Evolutionary conservation across 495 filamentous ascomycete species (phyloP), one percentile per base, ranked within the genome.

Genomic region (Lasiosphaeria ovina): DNA sequence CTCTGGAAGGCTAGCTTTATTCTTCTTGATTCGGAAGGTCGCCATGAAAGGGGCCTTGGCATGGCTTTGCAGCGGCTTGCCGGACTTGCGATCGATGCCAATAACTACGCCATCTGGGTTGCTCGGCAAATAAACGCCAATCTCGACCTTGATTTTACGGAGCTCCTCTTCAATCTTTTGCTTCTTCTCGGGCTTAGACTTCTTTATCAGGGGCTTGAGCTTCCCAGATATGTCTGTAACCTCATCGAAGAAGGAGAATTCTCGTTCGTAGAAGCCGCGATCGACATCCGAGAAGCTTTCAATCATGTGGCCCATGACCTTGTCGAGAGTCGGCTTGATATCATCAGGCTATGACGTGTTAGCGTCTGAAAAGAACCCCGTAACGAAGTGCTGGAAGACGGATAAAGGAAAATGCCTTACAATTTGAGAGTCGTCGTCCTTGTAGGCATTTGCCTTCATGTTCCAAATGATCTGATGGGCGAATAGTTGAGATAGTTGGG

Each of bases 401-500:
- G 4, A 9, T 10, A 14, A 14, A 12, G 34, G n/a, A 24, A 24
- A 8, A 11, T 31, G 14, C 75, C 89, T 85, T 81, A 94, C 90
- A 65, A 95, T 84, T 65, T 87, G 83, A 54, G 88, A 90, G 61
- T 98, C 92, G 63, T 99, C 93, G 66, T 99, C 95, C 72, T 97
- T 98, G 77, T 91, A 99, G 3, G 92, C 87, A 71, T 99, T 99
- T 24, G 95, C 95, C 69, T 96, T 97, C 88, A 99, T 99, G 70
- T 98, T 99, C 95, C 95, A 99, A 62, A 99, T 98, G 61, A 99
- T 97, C 61, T 99, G 95, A 73, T 99, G 95, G 6, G 95, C 92
- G 71, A 99, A 99, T 1, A 97, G 77, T 70, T 97, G 95, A 32
- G 93, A 97, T 67, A 94, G 90, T 65, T 93, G 93, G 2, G 91